phyloP scores from a whole-genome alignment of 257 asterid genomes.

The Solanum corneliomulleri region DNA sequence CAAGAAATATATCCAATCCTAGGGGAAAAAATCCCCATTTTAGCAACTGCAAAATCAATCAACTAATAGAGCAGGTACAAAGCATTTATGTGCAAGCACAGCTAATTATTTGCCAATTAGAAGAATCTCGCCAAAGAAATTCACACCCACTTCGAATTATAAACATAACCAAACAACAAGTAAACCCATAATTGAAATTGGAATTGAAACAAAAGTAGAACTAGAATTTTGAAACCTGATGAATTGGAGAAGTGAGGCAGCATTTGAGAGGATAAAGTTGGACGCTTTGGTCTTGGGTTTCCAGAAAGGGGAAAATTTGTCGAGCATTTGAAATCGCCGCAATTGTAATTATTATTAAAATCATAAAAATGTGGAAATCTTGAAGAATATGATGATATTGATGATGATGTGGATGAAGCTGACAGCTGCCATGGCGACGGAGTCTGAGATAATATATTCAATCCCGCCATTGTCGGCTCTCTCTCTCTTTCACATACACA shows the following conservation, averaged over 20 bases:
- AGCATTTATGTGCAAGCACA: background rate
- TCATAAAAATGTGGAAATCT: conserved; percentile 5
- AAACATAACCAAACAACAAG: background rate
- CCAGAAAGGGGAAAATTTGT: background rate
- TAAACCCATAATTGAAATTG: background rate
- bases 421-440: conserved; percentile 23
- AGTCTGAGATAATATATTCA: conserved; percentile 44
- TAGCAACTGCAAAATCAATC: background rate
- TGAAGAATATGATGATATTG: conserved; percentile 5
- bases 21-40: background rate
- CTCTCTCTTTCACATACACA: background rate
- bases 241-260: conserved; percentile 17
- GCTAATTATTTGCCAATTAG: background rate
- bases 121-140: background rate
- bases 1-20: background rate
- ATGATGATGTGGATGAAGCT: conserved; percentile 19
- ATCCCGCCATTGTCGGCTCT: conserved; percentile 52
- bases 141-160: background rate
- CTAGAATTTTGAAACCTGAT: conserved; percentile 24
- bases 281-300: conserved; percentile 6
- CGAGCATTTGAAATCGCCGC: conserved; percentile 13
- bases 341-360: background rate
- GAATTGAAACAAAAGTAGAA: background rate
- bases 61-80: background rate
- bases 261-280: conserved; percentile 16